A percentile compares a stretch with the other conserved stretches of the same genome.
phyloP scores from a whole-genome alignment of 2,329 filamentous ascomycete species.

The Cladosporium velox region DNA sequence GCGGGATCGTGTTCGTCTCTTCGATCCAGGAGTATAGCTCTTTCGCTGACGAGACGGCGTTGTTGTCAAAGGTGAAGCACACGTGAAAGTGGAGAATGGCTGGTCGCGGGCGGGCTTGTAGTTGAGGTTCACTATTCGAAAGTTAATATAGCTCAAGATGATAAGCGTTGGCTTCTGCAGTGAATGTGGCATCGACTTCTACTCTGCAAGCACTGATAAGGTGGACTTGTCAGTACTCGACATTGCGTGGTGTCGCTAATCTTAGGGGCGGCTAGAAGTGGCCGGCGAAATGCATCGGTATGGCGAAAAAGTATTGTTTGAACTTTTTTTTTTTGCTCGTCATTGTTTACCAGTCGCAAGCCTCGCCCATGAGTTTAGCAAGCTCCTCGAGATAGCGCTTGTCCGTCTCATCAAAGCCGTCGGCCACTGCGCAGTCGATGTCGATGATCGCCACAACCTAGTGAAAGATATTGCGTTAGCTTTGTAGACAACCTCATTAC shows the following conservation, averaged over 20 bases:
- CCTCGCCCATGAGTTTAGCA: conserved; percentile 58
- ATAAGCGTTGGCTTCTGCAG: not conserved
- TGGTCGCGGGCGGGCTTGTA: not conserved
- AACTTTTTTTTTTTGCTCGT: not conserved
- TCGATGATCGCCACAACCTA: conserved; percentile 74
- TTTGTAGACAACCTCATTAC: not conserved
- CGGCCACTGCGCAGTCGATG: conserved; percentile 68
- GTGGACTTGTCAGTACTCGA: not conserved
- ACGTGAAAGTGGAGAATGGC: too few relatives aligned
- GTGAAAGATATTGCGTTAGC: not conserved
- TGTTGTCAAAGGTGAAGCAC: too few relatives aligned
- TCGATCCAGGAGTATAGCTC: too few relatives aligned
- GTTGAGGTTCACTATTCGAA: not conserved
- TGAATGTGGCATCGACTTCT: not conserved
- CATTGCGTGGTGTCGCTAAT: not conserved
- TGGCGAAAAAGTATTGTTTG: not conserved
- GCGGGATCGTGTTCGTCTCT: too few relatives aligned
- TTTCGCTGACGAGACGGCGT: too few relatives aligned
- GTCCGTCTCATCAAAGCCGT: conserved; percentile 72
- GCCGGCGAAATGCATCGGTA: not conserved
- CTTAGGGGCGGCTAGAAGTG: too few relatives aligned
- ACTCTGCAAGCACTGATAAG: not conserved
- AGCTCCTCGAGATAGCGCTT: conserved; percentile 65
- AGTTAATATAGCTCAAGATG: not conserved
- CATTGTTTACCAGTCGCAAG: conserved; percentile 63